Evolutionary conservation across 2,329 filamentous ascomycete species (phyloP), one percentile per base, ranked within the genome.

Genomic region (Colletotrichum camelliae): DNA sequence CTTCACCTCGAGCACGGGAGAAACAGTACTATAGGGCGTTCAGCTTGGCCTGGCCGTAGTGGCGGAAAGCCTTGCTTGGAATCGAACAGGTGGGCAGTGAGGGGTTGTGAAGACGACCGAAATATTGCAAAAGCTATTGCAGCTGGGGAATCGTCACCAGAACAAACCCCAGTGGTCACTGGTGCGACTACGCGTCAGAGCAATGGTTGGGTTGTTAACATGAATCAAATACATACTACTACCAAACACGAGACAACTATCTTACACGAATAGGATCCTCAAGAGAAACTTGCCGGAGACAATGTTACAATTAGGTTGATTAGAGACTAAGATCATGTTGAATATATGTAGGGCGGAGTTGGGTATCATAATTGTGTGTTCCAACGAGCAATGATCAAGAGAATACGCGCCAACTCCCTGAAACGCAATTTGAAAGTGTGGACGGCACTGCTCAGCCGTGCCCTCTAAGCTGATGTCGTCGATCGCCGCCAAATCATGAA

Each of bases 401-500:
- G 74, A 52, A 70, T 52, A 52, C 27, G 71, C 72, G 67, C 72
- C 64, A 65, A 72, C 72, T 72, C 71, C 72, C 37, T 64, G 66
- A 55, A 77, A 65, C 70, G 70, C 70, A 62, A 70, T 74, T 27
- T 58, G 31, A 39, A 67, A 66, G 62, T 21, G 5, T 37, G 60
- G 24, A 27, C 61, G 16, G 29, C 52, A 37, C 52, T 43, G 18
- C 7, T 15, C 31, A 29, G 16, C 37, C 33, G 35, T 29, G 18
- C n/a, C 35, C 16, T 69, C 48, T 75, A 87, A 27, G 80, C 79
- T 18, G 88, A 87, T 72, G 89, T 90, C 3, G 89, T 90, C 24
- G 90, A 90, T 62, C 90, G 85, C 61, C 89, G 88, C 90, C 91
- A 93, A 66, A 94, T 93, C 88, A 93, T 92, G 70, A 91, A 87